Evolutionary conservation across 495 filamentous ascomycete species (phyloP).

Genomic region (Tetracladium marchalianum): DNA sequence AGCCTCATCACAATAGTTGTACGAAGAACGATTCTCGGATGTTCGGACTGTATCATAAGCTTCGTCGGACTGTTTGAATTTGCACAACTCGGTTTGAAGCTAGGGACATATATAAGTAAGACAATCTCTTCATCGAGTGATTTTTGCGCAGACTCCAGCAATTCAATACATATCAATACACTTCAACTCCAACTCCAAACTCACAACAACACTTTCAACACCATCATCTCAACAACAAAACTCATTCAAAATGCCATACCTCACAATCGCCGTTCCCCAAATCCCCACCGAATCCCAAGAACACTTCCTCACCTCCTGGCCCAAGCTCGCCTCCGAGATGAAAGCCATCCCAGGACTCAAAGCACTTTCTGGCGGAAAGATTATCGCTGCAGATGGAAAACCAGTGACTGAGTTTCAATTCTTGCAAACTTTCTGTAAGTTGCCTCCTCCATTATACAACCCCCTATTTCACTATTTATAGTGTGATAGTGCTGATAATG

Average conservation of each 20-base stretch:
- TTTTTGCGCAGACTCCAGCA: no score
- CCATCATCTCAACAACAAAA: not conserved
- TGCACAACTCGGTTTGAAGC: no score
- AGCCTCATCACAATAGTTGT: no score
- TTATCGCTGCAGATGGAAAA: slow-evolving; percentile 3
- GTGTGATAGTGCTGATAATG: no score
- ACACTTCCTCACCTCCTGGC: slow-evolving; percentile 1
- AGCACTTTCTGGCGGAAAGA: slow-evolving; percentile 4
- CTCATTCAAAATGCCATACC: slow-evolving; percentile 11
- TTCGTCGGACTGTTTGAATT: no score
- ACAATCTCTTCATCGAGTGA: no score
- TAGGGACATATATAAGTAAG: no score
- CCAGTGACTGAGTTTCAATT: slow-evolving; percentile 8
- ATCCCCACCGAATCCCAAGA: slow-evolving; percentile 7
- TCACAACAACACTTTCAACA: no score
- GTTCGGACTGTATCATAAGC: no score
- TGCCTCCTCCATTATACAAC: not conserved
- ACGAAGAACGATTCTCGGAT: no score
- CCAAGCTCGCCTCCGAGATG: slow-evolving; percentile 5
- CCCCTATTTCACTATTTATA: not conserved
- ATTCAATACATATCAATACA: no score
- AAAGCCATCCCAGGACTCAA: slow-evolving; percentile 2
- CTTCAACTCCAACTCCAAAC: no score
- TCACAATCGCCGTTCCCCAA: slow-evolving; percentile 6
- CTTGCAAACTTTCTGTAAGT: slow-evolving; percentile 6